Conservation (phyloP, 345 rosid species). For the Salix suchowensis region DNA sequence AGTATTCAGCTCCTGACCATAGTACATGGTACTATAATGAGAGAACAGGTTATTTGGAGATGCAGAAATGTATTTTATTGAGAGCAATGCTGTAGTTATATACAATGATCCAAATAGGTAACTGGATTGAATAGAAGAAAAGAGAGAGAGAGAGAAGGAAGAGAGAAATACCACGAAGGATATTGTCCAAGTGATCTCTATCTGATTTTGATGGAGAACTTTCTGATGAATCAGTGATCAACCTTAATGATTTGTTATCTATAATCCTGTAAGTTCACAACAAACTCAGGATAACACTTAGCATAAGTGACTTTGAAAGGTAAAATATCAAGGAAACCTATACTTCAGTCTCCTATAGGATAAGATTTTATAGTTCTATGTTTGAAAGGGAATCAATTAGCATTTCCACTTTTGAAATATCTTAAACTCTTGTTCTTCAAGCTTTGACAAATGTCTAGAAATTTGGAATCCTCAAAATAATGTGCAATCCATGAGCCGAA, state of each 20-base stretch:
- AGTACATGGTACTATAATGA: not conserved
- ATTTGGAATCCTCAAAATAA: not conserved
- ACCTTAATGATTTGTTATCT: slow-evolving; percentile 74
- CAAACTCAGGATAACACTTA: slow-evolving; percentile 5
- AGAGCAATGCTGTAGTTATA: not conserved
- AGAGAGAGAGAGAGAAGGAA: not conserved
- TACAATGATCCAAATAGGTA: not conserved
- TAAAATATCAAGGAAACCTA: not conserved
- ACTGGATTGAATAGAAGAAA: not conserved
- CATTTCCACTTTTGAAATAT: slow-evolving; percentile 11
- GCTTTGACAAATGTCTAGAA: not conserved
- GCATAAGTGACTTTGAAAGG: slow-evolving; percentile 6
- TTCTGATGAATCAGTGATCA: slow-evolving; percentile 70
- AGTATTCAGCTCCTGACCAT: not conserved
- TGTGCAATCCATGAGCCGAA: not conserved
- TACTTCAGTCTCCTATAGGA: not conserved
- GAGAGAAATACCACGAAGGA: slow-evolving; percentile 58
- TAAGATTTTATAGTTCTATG: not conserved
- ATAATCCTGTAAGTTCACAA: slow-evolving; percentile 55
- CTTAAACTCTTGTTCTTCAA: not conserved
- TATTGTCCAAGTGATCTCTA: slow-evolving; percentile 45
- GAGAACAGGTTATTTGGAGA: not conserved
- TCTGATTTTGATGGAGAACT: slow-evolving; percentile 59
- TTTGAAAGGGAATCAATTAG: not conserved
- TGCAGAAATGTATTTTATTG: not conserved